Evolutionary conservation across 140 eudicot species (phyloP).

Genomic region (Flaveria floridana): DNA sequence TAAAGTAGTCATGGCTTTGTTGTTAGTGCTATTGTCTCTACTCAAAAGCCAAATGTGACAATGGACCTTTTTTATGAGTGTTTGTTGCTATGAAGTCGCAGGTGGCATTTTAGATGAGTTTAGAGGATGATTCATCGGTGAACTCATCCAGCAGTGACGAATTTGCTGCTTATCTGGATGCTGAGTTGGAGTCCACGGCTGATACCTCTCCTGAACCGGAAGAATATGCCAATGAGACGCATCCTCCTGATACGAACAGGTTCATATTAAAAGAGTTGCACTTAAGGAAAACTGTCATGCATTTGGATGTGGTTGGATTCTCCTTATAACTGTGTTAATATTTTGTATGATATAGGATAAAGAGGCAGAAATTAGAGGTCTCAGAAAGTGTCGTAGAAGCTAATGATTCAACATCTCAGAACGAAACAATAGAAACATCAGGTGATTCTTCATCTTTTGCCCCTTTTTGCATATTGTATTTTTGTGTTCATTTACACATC

Average conservation of each 20-base stretch:
- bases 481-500: neutral
- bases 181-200: constrained; percentile 30
- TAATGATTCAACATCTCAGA: constrained; percentile 34
- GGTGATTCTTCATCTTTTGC: constrained; percentile 33
- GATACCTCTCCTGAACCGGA: constrained; percentile 32
- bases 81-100: neutral
- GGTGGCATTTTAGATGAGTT: constrained; percentile 28
- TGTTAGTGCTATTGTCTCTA: neutral
- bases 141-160: constrained; percentile 38
- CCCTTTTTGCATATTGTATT: neutral
- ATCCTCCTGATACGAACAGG: constrained; percentile 16
- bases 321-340: neutral
- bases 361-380: constrained; percentile 57
- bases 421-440: constrained; percentile 22
- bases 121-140: constrained; percentile 29
- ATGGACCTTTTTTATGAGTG: constrained; percentile 12
- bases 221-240: constrained; percentile 22
- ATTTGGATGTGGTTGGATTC: neutral
- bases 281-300: neutral
- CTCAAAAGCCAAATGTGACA: neutral
- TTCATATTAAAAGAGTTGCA: neutral
- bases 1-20: neutral
- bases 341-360: constrained; percentile 35
- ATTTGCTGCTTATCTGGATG: constrained; percentile 35
- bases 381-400: constrained; percentile 29